Percentiles rank a stretch among this genome's conserved stretches.
phyloP scores from a whole-genome alignment of 2,329 filamentous ascomycete species.

The Colletotrichum sp. region DNA sequence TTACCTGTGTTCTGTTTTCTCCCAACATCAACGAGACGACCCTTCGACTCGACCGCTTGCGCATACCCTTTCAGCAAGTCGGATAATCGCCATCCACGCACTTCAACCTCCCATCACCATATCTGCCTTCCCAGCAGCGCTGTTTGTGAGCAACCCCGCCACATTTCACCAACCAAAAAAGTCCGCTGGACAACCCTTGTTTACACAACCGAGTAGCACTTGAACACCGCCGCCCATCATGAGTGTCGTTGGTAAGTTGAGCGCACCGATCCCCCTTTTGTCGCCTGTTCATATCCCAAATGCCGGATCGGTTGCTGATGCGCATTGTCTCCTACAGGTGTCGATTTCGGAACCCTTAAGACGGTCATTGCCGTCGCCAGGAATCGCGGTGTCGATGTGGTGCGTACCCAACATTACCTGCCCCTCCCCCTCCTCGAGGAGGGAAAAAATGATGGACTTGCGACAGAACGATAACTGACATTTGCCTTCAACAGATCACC shows the following conservation, averaged over 20 bases:
- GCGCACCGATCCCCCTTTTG: neutral
- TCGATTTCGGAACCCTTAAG: conserved; percentile 96
- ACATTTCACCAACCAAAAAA: neutral
- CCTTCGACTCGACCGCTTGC: conserved; percentile 17
- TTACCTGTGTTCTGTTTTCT: conserved; percentile 2
- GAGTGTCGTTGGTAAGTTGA: conserved; percentile 59
- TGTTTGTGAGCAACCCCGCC: conserved; percentile 19
- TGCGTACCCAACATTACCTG: conserved; percentile 60
- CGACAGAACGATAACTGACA: conserved; percentile 17
- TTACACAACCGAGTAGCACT: conserved; percentile 9
- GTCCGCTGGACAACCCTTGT: conserved; percentile 7
- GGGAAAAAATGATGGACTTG: neutral
- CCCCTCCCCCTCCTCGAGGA: conserved; percentile 1
- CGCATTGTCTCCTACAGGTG: conserved; percentile 54
- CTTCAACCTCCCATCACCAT: neutral
- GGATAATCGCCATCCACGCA: conserved; percentile 2
- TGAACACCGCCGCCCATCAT: conserved; percentile 43
- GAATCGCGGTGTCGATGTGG: conserved; percentile 98
- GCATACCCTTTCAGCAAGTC: conserved; percentile 13
- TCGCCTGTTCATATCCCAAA: neutral
- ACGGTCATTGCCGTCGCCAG: conserved; percentile 97
- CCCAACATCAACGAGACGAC: conserved; percentile 11
- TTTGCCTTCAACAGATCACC: conserved; percentile 72
- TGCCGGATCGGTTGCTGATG: conserved; percentile 14
- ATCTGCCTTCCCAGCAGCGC: neutral